Percentiles rank a stretch among this genome's conserved stretches.
Conservation (phyloP, 495 filamentous ascomycete species). For the Aspergillus haitiensis region DNA sequence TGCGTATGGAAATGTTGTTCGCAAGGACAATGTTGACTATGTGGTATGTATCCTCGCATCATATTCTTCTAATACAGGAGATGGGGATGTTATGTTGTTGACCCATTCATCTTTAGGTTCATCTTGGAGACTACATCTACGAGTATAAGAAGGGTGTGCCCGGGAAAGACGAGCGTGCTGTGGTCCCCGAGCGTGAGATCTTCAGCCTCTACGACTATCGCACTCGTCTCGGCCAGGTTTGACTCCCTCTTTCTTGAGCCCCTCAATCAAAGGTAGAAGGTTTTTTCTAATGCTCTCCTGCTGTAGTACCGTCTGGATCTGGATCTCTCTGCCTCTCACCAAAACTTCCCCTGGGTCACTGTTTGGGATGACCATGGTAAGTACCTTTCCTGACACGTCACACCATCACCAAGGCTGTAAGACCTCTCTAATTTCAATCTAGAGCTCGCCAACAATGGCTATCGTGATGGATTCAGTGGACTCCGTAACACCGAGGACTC, state of each 20-base stretch:
- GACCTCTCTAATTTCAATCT: not conserved
- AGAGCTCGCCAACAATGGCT: conserved; percentile 67
- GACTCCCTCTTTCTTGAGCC: not conserved
- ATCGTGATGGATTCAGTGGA: conserved; percentile 51
- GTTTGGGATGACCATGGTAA: conserved; percentile 70
- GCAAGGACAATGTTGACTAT: conserved; percentile 68
- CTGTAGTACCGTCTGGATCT: conserved; percentile 47
- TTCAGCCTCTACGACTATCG: conserved; percentile 59
- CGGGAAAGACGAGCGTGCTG: conserved; percentile 42
- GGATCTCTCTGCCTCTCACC: conserved; percentile 58
- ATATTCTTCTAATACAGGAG: too few species aligned
- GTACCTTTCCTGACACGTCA: not conserved
- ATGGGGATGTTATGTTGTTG: not conserved
- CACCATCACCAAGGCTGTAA: not conserved
- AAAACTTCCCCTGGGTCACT: conserved; percentile 64
- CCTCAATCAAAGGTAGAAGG: not conserved
- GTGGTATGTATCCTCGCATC: conserved; percentile 49
- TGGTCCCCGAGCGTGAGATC: conserved; percentile 51
- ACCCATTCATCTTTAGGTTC: not conserved
- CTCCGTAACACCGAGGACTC: conserved; percentile 62
- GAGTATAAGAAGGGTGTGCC: conserved; percentile 54
- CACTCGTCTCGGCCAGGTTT: conserved; percentile 39
- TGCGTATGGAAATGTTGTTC: conserved; percentile 36
- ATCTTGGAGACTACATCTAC: conserved; percentile 65
- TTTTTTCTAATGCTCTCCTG: not conserved